Conservation (phyloP, 1,284 basidiomycete species). For the Trichosporon asahii region DNA sequence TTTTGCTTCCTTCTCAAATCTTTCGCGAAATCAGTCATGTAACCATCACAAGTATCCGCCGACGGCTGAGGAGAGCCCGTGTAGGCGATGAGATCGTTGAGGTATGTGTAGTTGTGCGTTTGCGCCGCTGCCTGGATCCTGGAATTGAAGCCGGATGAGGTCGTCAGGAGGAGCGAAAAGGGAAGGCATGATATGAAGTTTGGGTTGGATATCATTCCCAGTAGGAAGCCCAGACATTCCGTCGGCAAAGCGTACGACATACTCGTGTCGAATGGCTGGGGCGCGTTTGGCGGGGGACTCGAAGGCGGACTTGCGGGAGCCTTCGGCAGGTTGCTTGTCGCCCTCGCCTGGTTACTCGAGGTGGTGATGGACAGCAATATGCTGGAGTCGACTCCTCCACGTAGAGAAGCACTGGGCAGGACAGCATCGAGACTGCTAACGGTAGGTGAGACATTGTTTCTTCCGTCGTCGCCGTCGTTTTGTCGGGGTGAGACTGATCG, state of each 20-base stretch:
- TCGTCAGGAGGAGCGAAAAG: conserved; percentile 65
- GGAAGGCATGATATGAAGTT: conserved; percentile 68
- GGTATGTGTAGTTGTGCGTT: conserved; percentile 60
- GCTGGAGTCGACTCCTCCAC: background rate
- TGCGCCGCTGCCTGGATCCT: conserved; percentile 52
- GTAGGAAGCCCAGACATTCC: conserved; percentile 63
- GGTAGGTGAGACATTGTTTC: background rate
- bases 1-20: conserved; percentile 33
- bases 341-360: background rate
- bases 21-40: conserved; percentile 27
- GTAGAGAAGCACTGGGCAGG: background rate
- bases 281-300: conserved; percentile 65
- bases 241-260: conserved; percentile 64
- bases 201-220: conserved; percentile 60
- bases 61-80: conserved; percentile 28
- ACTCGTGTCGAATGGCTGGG: conserved; percentile 67
- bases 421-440: background rate
- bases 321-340: conserved; percentile 6
- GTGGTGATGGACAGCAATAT: conserved; percentile 1
- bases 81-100: conserved; percentile 61
- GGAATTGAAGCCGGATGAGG: conserved; percentile 58
- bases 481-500: background rate
- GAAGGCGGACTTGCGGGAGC: conserved; percentile 52
- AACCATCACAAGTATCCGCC: conserved; percentile 30
- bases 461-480: background rate